Evolutionary conservation across 164 flowering plant genomes (phyloP), one percentile per base, ranked within the genome.

Genomic region (Aristolochia contorta): DNA sequence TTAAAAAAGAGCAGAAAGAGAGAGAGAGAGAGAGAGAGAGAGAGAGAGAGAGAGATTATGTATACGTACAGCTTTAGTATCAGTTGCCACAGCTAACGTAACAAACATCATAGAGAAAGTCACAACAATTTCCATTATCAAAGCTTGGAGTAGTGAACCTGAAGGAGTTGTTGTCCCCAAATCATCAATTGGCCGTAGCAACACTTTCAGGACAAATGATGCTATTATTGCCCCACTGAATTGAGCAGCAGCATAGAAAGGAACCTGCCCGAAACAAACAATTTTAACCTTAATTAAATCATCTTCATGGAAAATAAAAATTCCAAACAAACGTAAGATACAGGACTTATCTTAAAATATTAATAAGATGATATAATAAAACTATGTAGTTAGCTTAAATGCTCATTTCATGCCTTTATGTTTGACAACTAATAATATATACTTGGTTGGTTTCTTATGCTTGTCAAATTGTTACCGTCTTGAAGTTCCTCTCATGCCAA

Each of bases 51-150:
- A 32, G 2, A 13, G 30, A 43, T 27, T 22, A 19, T 15, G 3
- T 12, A 23, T 8, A 32, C 33, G 62, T 76, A 90, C 95, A 27
- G 92, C 92, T 83, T 78, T 84, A n/a, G 87, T 75, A 59, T 90
- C 92, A 15, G 95, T 87, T 0, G 97, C 88, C 0, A 90, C 95
- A 0, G 92, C 95, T 0, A 80, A 79, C 20, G 95, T 75, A 73
- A 85, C 59, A 70, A 90, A 90, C 97, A 90, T 90, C 89, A 90
- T 81, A 0, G 77, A 60, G 64, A 90, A 90, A 2, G 97, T 82
- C 0, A 85, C 85, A 14, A 85, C 80, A 0, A 76, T 80, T 66
- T 90, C 95, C 83, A 77, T 83, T 61, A 79, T 24, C 23, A 90
- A 62, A 56, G 97, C 87, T 71, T 87, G 95, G 54, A 74, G 0